Conservation (phyloP, 1,284 basidiomycete genomes). For the Marasmius oreades region DNA sequence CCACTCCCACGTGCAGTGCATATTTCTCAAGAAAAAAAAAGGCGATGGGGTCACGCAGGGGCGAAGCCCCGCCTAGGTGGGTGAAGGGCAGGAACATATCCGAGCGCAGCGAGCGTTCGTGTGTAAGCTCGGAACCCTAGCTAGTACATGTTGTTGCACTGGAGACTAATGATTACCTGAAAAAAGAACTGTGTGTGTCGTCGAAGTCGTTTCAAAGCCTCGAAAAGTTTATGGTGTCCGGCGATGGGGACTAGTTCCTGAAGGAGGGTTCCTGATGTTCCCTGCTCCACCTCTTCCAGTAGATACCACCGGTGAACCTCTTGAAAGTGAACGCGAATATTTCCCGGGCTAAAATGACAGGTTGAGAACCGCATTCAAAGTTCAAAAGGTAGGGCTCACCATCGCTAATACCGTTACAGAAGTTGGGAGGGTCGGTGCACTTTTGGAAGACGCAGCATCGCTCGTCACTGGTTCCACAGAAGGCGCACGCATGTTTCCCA, state of each 20-base stretch:
- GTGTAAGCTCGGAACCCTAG: no score
- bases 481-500: background rate
- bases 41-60: no score
- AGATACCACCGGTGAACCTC: background rate
- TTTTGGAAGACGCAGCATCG: background rate
- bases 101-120: no score
- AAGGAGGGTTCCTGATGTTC: background rate
- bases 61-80: no score
- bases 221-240: no score
- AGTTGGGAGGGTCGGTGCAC: background rate
- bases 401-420: background rate
- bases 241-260: background rate
- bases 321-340: background rate
- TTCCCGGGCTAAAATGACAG: background rate
- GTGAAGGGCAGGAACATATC: no score
- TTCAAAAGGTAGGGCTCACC: background rate
- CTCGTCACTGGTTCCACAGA: background rate
- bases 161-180: no score
- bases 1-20: no score
- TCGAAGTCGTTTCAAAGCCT: no score
- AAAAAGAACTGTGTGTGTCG: no score
- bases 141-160: no score
- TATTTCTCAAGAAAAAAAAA: no score
- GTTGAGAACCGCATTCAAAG: background rate
- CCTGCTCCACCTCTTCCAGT: background rate